phyloP scores from a whole-genome alignment of 805 yeast species.

The Sugiyamaella smithiae region DNA sequence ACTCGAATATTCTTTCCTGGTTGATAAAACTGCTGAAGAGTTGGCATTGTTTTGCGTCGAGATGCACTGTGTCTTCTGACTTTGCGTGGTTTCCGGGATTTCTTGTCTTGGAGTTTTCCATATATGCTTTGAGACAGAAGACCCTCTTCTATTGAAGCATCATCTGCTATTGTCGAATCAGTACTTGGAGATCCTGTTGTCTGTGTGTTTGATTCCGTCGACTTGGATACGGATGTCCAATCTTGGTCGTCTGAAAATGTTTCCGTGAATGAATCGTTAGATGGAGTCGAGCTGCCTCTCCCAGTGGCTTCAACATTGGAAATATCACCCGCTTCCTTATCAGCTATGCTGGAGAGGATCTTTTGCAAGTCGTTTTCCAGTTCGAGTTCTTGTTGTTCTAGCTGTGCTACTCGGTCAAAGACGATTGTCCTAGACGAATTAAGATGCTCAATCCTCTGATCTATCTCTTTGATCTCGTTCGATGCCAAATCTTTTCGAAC shows the following conservation, averaged over 20 bases:
- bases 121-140: slow-evolving; percentile 45
- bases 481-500: slow-evolving; percentile 64
- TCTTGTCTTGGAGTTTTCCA: slow-evolving; percentile 38
- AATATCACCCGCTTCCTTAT: slow-evolving; percentile 9
- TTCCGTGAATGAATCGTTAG: background rate
- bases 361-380: slow-evolving; percentile 41
- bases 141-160: background rate
- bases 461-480: slow-evolving; percentile 62
- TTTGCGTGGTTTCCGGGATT: background rate
- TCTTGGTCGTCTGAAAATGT: slow-evolving; percentile 19
- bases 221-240: background rate
- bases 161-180: background rate
- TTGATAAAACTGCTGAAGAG: slow-evolving; percentile 60
- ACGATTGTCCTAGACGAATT: slow-evolving; percentile 51
- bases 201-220: slow-evolving; percentile 23
- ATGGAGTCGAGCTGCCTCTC: background rate
- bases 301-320: background rate
- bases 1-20: slow-evolving; percentile 54
- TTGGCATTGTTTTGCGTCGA: slow-evolving; percentile 54
- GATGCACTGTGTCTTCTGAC: slow-evolving; percentile 27
- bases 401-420: slow-evolving; percentile 55
- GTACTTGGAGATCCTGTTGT: slow-evolving; percentile 21
- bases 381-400: slow-evolving; percentile 59
- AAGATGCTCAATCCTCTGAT: slow-evolving; percentile 51
- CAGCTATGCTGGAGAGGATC: slow-evolving; percentile 8